phyloP scores from a whole-genome alignment of 441 rosid genomes.

The Populus hybrid region DNA sequence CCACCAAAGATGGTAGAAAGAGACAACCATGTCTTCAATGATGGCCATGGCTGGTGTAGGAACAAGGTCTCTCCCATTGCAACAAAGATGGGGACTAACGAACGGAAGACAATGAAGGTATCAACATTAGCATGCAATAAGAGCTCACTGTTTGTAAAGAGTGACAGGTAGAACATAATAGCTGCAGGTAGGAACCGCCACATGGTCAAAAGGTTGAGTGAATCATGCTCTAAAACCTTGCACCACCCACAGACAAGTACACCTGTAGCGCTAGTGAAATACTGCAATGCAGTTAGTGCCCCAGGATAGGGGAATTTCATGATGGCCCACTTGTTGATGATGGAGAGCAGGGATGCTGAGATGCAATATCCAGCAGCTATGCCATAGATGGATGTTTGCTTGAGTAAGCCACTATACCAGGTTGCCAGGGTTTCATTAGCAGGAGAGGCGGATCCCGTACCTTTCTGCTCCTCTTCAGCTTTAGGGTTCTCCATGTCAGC shows the following conservation, averaged over 20 bases:
- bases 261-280: slow-evolving; percentile 52
- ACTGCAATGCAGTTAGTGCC: slow-evolving; percentile 77
- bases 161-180: slow-evolving; percentile 80
- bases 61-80: slow-evolving; percentile 89
- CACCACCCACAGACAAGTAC: slow-evolving; percentile 33
- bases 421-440: slow-evolving; percentile 26
- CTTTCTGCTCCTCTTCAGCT: slow-evolving; percentile 21
- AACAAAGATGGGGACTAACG: slow-evolving; percentile 87
- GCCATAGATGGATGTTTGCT: slow-evolving; percentile 74
- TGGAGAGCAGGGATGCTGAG: slow-evolving; percentile 92
- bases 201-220: slow-evolving; percentile 65
- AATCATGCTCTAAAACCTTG: slow-evolving; percentile 48
- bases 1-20: slow-evolving; percentile 81
- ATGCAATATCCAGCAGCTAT: slow-evolving; percentile 87
- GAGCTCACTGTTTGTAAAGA: slow-evolving; percentile 96
- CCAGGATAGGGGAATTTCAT: slow-evolving; percentile 98
- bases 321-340: slow-evolving; percentile 96
- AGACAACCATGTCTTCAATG: slow-evolving; percentile 70
- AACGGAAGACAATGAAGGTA: slow-evolving; percentile 90
- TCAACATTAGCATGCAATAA: slow-evolving; percentile 95
- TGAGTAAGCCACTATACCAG: slow-evolving; percentile 47
- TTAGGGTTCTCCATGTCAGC: slow-evolving; percentile 42
- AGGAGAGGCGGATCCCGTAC: slow-evolving; percentile 17
- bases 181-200: slow-evolving; percentile 97
- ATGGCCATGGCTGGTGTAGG: slow-evolving; percentile 87